Conservation (phyloP, 202 grass and related monocot genomes). For the Saccharum hybrid region DNA sequence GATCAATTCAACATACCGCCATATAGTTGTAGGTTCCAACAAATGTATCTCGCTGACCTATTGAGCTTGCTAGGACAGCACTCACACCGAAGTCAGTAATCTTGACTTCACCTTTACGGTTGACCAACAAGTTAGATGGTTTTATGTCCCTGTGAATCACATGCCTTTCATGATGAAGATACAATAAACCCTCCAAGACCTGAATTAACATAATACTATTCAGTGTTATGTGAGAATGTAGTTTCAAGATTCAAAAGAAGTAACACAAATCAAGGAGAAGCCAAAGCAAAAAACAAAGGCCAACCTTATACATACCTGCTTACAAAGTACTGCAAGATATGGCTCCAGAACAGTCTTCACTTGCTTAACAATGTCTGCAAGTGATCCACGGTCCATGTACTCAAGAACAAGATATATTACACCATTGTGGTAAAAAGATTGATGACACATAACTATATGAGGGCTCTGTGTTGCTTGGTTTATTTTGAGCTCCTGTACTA, state of each 20-base stretch:
- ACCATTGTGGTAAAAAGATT: conserved; percentile 98
- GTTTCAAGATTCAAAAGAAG: conserved; percentile 30
- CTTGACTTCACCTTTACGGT: conserved; percentile 94
- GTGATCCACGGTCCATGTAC: conserved; percentile 97
- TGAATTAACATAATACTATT: conserved; percentile 46
- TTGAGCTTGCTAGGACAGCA: conserved; percentile 79
- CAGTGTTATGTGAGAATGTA: conserved; percentile 27
- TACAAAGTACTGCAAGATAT: conserved; percentile 91
- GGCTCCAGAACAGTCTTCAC: conserved; percentile 95
- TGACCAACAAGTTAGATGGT: conserved; percentile 94
- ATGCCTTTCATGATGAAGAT: conserved; percentile 95
- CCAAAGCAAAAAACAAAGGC: conserved; percentile 34
- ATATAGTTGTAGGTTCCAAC: conserved; percentile 98
- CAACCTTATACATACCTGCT: conserved; percentile 59
- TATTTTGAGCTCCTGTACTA: conserved; percentile 99
- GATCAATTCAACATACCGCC: conserved; percentile 71
- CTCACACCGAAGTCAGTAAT: conserved; percentile 96
- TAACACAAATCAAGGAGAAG: neutral
- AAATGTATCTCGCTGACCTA: conserved; percentile 95
- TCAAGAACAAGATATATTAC: conserved; percentile 98
- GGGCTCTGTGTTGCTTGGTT: conserved; percentile 86
- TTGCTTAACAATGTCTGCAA: conserved; percentile 94
- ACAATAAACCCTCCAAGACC: conserved; percentile 91
- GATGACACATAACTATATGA: conserved; percentile 82
- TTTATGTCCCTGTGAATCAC: conserved; percentile 99